These are phyloP conservation scores for Gnetum montanum DNA, from an alignment of 75 land plant genomes.

Conservation along the genomic window DNA sequence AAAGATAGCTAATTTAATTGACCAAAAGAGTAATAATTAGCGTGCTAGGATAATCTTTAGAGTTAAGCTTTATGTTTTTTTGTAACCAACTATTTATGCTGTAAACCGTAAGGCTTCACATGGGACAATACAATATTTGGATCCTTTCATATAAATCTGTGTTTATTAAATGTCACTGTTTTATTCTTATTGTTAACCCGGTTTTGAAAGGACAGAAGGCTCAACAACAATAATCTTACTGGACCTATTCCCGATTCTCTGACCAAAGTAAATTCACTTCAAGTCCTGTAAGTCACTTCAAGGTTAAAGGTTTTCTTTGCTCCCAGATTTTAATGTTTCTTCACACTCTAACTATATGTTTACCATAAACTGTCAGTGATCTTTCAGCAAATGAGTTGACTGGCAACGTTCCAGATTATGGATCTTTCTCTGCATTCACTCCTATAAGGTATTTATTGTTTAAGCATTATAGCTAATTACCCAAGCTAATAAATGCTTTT, in stretches of 20 bases:
- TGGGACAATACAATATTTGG: too few relatives aligned
- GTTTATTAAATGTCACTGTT: not conserved
- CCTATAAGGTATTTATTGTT: constrained; percentile 29
- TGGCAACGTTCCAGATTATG: constrained; percentile 33
- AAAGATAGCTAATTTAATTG: too few relatives aligned
- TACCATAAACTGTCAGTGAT: too few relatives aligned
- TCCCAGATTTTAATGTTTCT: not conserved
- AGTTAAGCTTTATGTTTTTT: too few relatives aligned
- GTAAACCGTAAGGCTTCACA: too few relatives aligned
- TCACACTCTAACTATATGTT: not conserved
- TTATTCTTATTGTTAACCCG: not conserved
- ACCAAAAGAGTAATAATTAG: too few relatives aligned
- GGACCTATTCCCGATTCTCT: constrained; percentile 28
- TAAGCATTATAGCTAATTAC: not conserved
- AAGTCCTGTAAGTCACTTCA: constrained; percentile 38
- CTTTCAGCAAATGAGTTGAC: constrained; percentile 28
- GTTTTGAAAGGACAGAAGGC: constrained; percentile 14
- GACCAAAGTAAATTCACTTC: constrained; percentile 25
- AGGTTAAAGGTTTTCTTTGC: not conserved
- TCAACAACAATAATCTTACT: constrained; percentile 31
- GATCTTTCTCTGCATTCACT: constrained; percentile 40
- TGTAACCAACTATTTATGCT: too few relatives aligned
- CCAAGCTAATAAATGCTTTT: not conserved
- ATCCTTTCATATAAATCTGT: too few relatives aligned
- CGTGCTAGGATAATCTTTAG: too few relatives aligned